A percentile compares a stretch with the other conserved stretches of the same genome.
Conservation (phyloP, 2,329 filamentous ascomycete genomes). For the Gnomoniopsis sp. region DNA sequence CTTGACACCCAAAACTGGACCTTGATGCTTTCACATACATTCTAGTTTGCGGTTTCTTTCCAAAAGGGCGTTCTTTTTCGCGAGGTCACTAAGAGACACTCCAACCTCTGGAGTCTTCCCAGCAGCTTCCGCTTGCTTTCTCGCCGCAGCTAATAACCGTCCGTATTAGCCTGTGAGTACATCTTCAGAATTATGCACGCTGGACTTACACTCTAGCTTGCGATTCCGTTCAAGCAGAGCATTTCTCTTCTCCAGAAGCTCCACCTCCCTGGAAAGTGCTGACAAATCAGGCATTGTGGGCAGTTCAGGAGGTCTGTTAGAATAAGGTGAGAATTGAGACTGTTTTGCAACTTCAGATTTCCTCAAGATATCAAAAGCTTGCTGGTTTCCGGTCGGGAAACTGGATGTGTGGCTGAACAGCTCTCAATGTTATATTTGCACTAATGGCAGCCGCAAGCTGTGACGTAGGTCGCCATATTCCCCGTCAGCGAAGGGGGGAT, state of each 20-base stretch:
- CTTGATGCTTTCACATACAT: not conserved
- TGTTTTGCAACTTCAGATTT: not conserved
- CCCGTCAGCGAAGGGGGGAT: not conserved
- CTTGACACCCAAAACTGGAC: not conserved
- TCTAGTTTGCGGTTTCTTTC: not conserved
- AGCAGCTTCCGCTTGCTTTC: conserved; percentile 4
- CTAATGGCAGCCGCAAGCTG: not conserved
- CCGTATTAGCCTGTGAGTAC: not conserved
- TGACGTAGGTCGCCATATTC: conserved; percentile 6
- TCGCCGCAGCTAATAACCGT: conserved; percentile 3
- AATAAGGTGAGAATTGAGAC: not conserved
- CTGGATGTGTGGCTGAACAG: conserved; percentile 4
- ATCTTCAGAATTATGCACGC: not conserved
- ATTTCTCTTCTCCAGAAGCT: conserved; percentile 13
- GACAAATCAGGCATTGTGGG: conserved; percentile 10
- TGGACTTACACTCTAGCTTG: conserved; percentile 5
- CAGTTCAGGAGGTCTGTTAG: not conserved
- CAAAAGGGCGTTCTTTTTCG: not conserved
- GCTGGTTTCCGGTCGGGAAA: not conserved
- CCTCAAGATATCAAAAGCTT: not conserved
- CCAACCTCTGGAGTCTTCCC: not conserved
- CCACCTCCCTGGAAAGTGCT: conserved; percentile 12
- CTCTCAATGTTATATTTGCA: conserved; percentile 1
- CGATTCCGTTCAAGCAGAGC: conserved; percentile 5
- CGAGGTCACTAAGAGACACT: not conserved